Evolutionary conservation across 768 basidiomycete genomes (phyloP).

Genomic region (Leucocoprinus leucothites): DNA sequence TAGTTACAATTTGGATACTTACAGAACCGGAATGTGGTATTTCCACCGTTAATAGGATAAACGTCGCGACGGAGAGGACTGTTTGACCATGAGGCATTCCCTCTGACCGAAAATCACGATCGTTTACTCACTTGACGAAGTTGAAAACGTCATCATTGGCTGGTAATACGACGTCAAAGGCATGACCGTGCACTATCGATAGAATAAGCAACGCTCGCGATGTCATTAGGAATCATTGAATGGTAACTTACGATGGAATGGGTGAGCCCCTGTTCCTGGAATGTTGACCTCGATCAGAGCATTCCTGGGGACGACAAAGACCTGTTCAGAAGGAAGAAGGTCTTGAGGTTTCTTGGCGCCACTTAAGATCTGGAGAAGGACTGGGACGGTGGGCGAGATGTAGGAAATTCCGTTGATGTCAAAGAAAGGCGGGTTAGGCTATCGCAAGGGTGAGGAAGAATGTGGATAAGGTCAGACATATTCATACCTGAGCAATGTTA

Average conservation of each 20-base stretch:
- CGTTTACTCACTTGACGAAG: conserved; percentile 6
- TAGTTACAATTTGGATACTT: not conserved
- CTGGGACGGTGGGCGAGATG: conserved; percentile 33
- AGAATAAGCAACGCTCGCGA: not conserved
- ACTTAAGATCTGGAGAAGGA: conserved; percentile 31
- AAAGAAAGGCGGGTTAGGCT: conserved; percentile 14
- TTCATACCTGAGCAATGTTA: conserved; percentile 31
- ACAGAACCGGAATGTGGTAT: conserved; percentile 19
- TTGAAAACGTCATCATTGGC: conserved; percentile 9
- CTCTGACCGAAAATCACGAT: not conserved
- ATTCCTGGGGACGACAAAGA: conserved; percentile 31
- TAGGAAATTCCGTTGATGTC: conserved; percentile 17
- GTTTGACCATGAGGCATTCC: not conserved
- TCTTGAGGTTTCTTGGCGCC: conserved; percentile 25
- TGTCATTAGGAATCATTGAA: not conserved
- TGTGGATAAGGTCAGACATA: not conserved
- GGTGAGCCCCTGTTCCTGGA: conserved; percentile 25
- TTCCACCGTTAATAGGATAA: conserved; percentile 14
- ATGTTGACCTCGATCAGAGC: conserved; percentile 47
- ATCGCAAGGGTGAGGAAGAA: conserved; percentile 25
- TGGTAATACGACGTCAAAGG: conserved; percentile 15
- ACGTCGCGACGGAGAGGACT: conserved; percentile 18
- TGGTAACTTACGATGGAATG: conserved; percentile 7
- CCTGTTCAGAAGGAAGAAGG: conserved; percentile 21
- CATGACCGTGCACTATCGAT: conserved; percentile 15